These are phyloP conservation scores for Tolypocladium sp. DNA, from an alignment of 2,329 filamentous ascomycete species.

Conservation along the genomic window DNA sequence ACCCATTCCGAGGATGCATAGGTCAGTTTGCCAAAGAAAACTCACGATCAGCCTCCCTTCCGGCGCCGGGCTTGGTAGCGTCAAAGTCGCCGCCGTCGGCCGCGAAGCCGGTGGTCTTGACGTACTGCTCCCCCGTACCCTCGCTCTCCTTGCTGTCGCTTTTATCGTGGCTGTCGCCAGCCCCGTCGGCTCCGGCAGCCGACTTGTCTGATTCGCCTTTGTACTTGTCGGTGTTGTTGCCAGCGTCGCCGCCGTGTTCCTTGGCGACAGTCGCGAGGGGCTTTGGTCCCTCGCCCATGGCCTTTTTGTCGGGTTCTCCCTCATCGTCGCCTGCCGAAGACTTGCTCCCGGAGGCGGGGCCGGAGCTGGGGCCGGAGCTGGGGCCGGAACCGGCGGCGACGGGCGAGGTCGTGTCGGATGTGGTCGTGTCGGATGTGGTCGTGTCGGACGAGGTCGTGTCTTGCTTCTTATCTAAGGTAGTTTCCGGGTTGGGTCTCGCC, in stretches of 20 bases:
- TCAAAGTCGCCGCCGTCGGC: constrained; percentile 63
- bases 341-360: neutral
- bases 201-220: neutral
- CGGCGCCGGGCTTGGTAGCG: constrained; percentile 53
- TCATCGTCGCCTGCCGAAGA: constrained; percentile 15
- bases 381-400: neutral
- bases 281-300: constrained; percentile 16
- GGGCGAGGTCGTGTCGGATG: neutral
- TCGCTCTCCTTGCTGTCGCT: constrained; percentile 18
- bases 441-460: neutral
- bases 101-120: constrained; percentile 47
- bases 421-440: neutral
- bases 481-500: neutral
- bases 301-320: constrained; percentile 20
- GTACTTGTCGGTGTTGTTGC: constrained; percentile 1
- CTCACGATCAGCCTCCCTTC: constrained; percentile 57
- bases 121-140: constrained; percentile 46
- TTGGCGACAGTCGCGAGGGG: constrained; percentile 26
- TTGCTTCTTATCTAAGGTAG: neutral
- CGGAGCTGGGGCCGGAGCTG: neutral
- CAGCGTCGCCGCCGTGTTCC: constrained; percentile 23
- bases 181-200: neutral
- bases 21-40: constrained; percentile 4
- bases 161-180: constrained; percentile 6
- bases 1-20: neutral